Evolutionary conservation across 306 rosid species (phyloP), one percentile per base, ranked within the genome.

Genomic region (Fagus sylvatica): DNA sequence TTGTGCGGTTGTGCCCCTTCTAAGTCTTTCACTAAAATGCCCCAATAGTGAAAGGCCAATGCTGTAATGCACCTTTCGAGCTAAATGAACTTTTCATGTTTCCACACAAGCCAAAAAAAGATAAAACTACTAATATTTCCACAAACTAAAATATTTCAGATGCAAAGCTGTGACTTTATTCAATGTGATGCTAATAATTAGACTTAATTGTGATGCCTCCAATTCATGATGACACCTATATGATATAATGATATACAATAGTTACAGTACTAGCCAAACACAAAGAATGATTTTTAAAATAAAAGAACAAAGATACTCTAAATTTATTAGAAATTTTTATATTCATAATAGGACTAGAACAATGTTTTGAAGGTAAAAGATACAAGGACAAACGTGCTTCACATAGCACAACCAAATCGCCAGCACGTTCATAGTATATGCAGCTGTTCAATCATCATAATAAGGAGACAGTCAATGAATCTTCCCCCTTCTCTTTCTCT

Each of bases 381-480:
- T 22, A 6, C 28, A 37, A 64, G 11, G 46, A 36, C 17, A 15
- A 4, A 22, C 49, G 40, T 65, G 71, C 40, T 10, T 17, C 71
- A 37, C 12, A 65, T 16, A 65, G 48, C 70, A 65, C n/a, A 65
- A 65, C 48, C 70, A 65, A 39, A 83, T 64, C 46, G 37, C 6
- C 34, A 59, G 34, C 79, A 80, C 53, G 79, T 41, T 79, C 48
- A 34, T 30, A 37, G 30, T 2, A n/a, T 39, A 8, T n/a, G 30
- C 49, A 65, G 13, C 13, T 37, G 33, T 15, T 39, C 68, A 61
- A 61, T 61, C 68, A 61, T 61, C 1, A 19, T 33, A 28, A 53
- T 8, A 40, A 71, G 61, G n/a, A 40, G 22, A 54, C 49, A 48
- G 59, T 57, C 64, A 72, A 71, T 51, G 84, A 32, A 40, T 71